Conservation (phyloP, 345 rosid species). For the Rhodamnia rubescens region DNA sequence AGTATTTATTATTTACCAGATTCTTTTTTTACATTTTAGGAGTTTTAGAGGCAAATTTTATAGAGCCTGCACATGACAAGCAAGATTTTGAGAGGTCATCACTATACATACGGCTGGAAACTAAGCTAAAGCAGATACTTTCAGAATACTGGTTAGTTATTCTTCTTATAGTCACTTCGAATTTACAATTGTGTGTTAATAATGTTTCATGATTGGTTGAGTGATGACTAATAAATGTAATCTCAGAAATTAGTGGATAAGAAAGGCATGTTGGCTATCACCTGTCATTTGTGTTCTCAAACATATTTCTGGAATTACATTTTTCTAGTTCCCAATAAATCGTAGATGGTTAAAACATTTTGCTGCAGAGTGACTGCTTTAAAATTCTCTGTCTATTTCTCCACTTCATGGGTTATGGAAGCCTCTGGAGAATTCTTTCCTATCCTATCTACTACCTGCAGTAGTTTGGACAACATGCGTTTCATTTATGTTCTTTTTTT, state of each 20-base stretch:
- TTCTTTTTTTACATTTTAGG: constrained; percentile 34
- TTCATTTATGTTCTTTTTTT: not conserved
- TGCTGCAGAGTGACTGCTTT: not conserved
- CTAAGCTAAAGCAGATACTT: constrained; percentile 56
- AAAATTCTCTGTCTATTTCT: not conserved
- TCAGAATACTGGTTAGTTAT: constrained; percentile 64
- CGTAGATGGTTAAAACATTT: not conserved
- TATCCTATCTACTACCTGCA: not conserved
- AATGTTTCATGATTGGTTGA: not conserved
- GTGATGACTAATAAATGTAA: not conserved
- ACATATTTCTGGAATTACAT: not conserved
- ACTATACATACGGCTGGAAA: constrained; percentile 57
- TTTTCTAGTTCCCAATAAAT: not conserved
- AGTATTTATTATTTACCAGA: constrained; percentile 1
- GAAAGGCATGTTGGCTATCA: not conserved
- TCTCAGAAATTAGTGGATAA: not conserved
- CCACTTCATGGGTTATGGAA: not conserved
- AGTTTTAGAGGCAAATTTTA: constrained; percentile 90
- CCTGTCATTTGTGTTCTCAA: not conserved
- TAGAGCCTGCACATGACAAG: constrained; percentile 96
- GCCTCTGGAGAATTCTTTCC: not conserved
- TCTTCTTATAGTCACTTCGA: not conserved
- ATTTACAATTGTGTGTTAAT: not conserved
- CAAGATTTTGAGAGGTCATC: constrained; percentile 96
- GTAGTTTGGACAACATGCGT: not conserved